A percentile compares a stretch with the other conserved stretches of the same genome.
phyloP scores from a whole-genome alignment of 768 basidiomycete genomes.

The Suillus ampliporus region DNA sequence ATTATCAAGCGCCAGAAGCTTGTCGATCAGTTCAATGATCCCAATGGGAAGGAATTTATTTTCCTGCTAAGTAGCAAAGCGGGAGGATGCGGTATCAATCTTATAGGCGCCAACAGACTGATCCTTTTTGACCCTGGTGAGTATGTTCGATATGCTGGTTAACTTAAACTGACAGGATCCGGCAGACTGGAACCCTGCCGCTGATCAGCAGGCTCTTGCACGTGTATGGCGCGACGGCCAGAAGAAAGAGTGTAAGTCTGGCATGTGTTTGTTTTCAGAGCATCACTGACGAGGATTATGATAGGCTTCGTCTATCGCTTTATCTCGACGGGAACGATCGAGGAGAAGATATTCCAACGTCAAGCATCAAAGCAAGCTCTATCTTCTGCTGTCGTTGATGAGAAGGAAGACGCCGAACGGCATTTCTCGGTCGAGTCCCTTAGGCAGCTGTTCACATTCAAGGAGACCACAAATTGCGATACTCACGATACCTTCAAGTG shows the following conservation, averaged over 20 bases:
- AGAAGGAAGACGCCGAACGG: slow-evolving; percentile 93
- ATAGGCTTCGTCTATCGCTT: slow-evolving; percentile 98
- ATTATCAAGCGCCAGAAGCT: slow-evolving; percentile 93
- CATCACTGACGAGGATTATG: neutral
- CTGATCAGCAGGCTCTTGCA: slow-evolving; percentile 97
- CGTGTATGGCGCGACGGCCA: slow-evolving; percentile 99
- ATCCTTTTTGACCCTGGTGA: slow-evolving; percentile 93
- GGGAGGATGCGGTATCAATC: slow-evolving; percentile 95
- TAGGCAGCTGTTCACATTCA: slow-evolving; percentile 90
- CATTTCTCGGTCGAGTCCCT: slow-evolving; percentile 93
- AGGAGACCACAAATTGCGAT: slow-evolving; percentile 84
- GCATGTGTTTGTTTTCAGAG: neutral
- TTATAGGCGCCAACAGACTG: slow-evolving; percentile 95
- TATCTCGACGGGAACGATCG: slow-evolving; percentile 95
- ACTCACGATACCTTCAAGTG: slow-evolving; percentile 99
- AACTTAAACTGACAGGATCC: neutral
- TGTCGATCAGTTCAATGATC: slow-evolving; percentile 95
- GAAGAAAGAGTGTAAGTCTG: slow-evolving; percentile 92
- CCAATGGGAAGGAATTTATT: slow-evolving; percentile 90
- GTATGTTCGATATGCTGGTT: slow-evolving; percentile 19
- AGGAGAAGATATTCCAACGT: slow-evolving; percentile 98
- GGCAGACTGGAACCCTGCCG: slow-evolving; percentile 98
- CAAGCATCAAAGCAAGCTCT: slow-evolving; percentile 96
- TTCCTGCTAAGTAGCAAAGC: slow-evolving; percentile 96
- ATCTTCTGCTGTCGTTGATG: slow-evolving; percentile 97